Conservation (phyloP, 2,329 filamentous ascomycete species). For the Ophioceras dolichostomum region DNA sequence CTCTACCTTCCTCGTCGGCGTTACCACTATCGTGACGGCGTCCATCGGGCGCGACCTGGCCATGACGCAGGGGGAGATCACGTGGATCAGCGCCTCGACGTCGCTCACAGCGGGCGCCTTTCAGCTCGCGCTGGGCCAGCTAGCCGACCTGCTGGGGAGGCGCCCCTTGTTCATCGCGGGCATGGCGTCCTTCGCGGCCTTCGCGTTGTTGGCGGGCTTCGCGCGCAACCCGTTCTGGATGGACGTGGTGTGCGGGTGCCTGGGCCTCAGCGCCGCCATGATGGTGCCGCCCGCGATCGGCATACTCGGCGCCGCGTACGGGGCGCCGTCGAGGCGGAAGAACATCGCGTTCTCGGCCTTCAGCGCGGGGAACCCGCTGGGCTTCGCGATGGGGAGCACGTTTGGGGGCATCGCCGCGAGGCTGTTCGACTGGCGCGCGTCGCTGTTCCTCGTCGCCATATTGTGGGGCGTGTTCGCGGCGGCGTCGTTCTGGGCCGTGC, state of each 20-base stretch:
- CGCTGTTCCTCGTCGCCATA: conserved; percentile 49
- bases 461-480: conserved; percentile 48
- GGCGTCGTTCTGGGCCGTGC: conserved; percentile 48
- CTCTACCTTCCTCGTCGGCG: conserved; percentile 44
- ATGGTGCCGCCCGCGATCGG: conserved; percentile 52
- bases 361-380: conserved; percentile 25
- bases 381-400: conserved; percentile 34
- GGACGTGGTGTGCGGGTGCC: conserved; percentile 49
- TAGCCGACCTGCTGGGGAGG: conserved; percentile 55
- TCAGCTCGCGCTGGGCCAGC: conserved; percentile 52
- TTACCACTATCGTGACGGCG: conserved; percentile 48
- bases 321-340: conserved; percentile 47
- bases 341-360: conserved; percentile 55
- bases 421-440: conserved; percentile 50
- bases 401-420: conserved; percentile 49
- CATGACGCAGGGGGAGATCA: conserved; percentile 55
- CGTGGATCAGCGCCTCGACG: conserved; percentile 54
- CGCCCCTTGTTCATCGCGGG: conserved; percentile 47
- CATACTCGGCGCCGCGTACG: conserved; percentile 50
- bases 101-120: conserved; percentile 53
- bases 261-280: conserved; percentile 52
- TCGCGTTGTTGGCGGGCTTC: conserved; percentile 47
- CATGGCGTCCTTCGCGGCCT: conserved; percentile 44
- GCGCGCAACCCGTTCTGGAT: conserved; percentile 43
- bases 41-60: conserved; percentile 44